Evolutionary conservation across 1,284 basidiomycete genomes (phyloP).

Genomic region (Tilletiopsis washingtonensis): DNA sequence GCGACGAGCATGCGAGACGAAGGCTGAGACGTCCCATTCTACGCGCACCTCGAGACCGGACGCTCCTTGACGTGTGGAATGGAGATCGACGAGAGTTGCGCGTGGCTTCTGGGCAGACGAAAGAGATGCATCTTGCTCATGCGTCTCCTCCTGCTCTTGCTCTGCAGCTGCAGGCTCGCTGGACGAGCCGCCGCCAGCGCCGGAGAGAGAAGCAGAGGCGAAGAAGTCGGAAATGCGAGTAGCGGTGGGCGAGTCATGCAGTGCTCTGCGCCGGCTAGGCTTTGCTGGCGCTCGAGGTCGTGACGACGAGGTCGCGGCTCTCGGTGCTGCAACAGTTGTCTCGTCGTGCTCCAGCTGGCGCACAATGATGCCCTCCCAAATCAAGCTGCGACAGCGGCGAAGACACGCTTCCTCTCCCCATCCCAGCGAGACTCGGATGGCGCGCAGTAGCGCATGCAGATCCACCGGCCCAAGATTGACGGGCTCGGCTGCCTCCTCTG

Average conservation of each 20-base stretch:
- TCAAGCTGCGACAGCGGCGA: not conserved
- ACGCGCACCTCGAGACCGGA: not conserved
- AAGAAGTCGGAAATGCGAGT: not conserved
- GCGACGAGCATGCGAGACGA: not conserved
- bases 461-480: not conserved
- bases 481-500: not conserved
- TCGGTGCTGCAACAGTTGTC: not conserved
- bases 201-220: not conserved
- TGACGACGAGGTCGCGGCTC: not conserved
- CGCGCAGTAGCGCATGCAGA: not conserved
- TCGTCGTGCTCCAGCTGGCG: not conserved
- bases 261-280: no score
- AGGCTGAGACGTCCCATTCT: not conserved
- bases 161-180: not conserved
- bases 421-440: not conserved
- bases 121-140: no score
- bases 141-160: not conserved
- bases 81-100: not conserved
- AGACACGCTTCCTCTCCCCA: not conserved
- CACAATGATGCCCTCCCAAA: not conserved
- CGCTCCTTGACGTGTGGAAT: not conserved
- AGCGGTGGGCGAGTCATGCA: not conserved
- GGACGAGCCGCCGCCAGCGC: no score
- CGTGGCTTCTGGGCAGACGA: not conserved
- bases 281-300: not conserved